Base-by-base conservation (phyloP, 2,329 filamentous ascomycete species). In the Seiridium cupressi region DNA sequence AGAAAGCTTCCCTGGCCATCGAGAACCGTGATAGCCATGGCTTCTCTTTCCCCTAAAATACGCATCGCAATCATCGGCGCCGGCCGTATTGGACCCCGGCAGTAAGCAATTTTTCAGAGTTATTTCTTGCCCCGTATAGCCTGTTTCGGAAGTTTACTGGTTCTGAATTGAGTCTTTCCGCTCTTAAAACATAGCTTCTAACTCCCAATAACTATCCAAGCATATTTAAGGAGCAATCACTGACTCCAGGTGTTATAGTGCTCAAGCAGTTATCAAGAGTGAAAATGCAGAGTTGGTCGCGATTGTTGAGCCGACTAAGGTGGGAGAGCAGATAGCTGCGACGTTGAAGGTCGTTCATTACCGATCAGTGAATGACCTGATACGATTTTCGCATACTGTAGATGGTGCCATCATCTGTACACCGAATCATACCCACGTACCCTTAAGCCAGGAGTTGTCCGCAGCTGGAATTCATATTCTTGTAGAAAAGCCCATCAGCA, bases 351-450 rank as follows among this genome's bases (percentile, higher is more conserved):
- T 58, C 0, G 18, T 46, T 3, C 36, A 40, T 10, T 58, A 10
- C 63, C 26, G 67, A 1, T 75, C 79, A 3, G 69, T 85, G 2
- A 55, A 74, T 3, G 71, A 73, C 0, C 75, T 86, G 62, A 65
- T 86, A 0, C 63, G 68, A 4, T 76, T 74, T 0, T 36, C 63
- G 5, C 47, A 70, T 48, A 74, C 72, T n/a, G 81, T 83, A 9
- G 77, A 84, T 54, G 83, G 79, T 42, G 83, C 83, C 31, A 81
- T 87, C 46, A 77, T 87, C 54, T 85, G 84, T 74, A 87, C 84
- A 0, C 84, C 84, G 2, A 87, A 86, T 64, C 76, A 82, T 64
- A 85, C 82, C 0, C 84, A 87, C 61, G 83, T 84, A 4, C 55
- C 78, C 0, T 61, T 86, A 1, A 73, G 81, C 2, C 77, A 75